Conservation (phyloP, 208 protist species). For the Crithidia thermophila region DNA sequence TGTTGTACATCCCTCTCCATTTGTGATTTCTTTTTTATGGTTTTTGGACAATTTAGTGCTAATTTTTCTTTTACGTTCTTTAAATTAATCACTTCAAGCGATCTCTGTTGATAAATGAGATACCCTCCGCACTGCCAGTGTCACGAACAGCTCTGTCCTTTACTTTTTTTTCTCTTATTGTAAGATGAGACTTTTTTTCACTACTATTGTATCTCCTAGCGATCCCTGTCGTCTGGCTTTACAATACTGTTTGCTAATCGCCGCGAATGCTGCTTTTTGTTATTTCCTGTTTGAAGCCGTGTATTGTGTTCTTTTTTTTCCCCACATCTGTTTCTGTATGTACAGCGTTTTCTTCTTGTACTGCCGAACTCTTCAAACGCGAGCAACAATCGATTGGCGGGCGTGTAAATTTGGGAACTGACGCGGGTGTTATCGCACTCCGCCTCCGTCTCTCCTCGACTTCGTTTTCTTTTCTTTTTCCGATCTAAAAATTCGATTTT, state of each 20-base stretch:
- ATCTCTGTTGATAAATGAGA: slow-evolving; percentile 5
- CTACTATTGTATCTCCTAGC: too few species aligned
- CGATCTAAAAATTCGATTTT: neutral
- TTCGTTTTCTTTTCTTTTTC: slow-evolving; percentile 8
- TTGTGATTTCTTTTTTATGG: neutral
- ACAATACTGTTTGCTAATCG: too few species aligned
- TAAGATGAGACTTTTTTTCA: too few species aligned
- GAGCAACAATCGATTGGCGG: neutral
- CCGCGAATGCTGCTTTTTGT: too few species aligned
- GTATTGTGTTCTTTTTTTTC: neutral
- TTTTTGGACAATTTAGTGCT: neutral
- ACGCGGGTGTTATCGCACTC: neutral
- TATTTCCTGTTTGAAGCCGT: too few species aligned
- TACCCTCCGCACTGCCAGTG: neutral
- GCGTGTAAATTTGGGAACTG: neutral
- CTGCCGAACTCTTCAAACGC: neutral
- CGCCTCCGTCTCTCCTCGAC: neutral
- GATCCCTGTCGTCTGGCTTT: too few species aligned
- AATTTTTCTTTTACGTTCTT: neutral
- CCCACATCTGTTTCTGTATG: too few species aligned
- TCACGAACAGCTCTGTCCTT: slow-evolving; percentile 1
- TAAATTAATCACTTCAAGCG: neutral
- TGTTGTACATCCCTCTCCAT: too few species aligned
- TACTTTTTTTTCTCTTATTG: neutral
- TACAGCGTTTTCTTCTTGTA: too few species aligned